Percentiles rank a stretch among this genome's conserved stretches.
Evolutionary conservation across 2,329 filamentous ascomycete species (phyloP).

Genomic region (Xylariaceae sp.): DNA sequence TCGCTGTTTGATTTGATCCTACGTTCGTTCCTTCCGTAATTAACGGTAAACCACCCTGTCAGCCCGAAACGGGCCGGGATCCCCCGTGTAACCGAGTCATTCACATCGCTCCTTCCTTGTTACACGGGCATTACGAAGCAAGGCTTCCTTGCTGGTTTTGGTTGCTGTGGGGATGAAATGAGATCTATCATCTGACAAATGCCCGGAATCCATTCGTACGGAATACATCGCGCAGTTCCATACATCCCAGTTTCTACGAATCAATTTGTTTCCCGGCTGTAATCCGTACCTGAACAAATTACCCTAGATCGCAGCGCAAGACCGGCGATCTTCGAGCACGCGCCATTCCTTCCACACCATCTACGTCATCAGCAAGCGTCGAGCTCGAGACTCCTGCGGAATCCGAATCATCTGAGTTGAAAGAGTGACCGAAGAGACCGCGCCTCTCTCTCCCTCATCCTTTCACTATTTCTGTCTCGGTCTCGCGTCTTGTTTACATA

Average conservation of each 20-base stretch:
- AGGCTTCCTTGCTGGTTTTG: not conserved
- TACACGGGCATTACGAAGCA: no score
- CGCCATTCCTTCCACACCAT: no score
- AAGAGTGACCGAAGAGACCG: no score
- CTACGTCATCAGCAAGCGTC: no score
- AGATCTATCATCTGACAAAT: not conserved
- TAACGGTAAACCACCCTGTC: not conserved
- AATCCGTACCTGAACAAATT: not conserved
- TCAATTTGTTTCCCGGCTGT: not conserved
- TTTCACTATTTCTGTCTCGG: no score
- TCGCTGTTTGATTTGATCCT: not conserved
- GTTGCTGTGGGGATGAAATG: conserved; percentile 3
- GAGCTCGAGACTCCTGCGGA: no score
- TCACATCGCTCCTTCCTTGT: no score
- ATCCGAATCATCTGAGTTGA: no score
- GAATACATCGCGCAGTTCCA: not conserved
- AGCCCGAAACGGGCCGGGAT: not conserved
- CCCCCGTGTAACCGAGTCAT: no score
- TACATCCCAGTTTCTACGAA: not conserved
- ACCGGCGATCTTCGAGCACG: not conserved
- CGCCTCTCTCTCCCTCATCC: no score
- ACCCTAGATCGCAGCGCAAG: not conserved
- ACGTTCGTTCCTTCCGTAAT: no score
- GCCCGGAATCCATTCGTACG: not conserved
- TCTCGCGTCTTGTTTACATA: no score